These are phyloP conservation scores for Aspergillus quadrilineatus DNA, from an alignment of 2,329 filamentous ascomycete species.

Conservation along the genomic window DNA sequence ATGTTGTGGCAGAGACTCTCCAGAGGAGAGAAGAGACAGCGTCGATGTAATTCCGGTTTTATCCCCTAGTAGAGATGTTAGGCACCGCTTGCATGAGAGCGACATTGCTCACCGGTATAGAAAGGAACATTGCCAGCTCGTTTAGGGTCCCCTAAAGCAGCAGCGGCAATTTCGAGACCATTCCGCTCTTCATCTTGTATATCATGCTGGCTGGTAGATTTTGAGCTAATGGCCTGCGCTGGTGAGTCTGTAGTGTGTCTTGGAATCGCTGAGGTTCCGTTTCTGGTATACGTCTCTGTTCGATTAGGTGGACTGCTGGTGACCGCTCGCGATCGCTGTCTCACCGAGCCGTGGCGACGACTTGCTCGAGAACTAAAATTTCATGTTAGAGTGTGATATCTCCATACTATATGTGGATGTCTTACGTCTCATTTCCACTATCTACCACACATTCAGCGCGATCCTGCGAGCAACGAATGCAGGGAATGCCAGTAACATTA, in stretches of 20 bases:
- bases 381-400: not conserved
- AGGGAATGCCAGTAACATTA: conserved; percentile 28
- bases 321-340: conserved; percentile 16
- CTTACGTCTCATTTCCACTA: not conserved
- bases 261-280: not conserved
- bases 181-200: conserved; percentile 25
- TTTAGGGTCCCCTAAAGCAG: conserved; percentile 21
- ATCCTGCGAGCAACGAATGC: conserved; percentile 32
- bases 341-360: not conserved
- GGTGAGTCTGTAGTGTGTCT: not conserved
- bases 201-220: conserved; percentile 6
- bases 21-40: conserved; percentile 22
- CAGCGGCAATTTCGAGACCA: conserved; percentile 26
- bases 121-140: conserved; percentile 24
- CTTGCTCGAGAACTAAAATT: not conserved
- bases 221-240: not conserved
- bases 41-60: conserved; percentile 23
- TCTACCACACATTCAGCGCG: conserved; percentile 28
- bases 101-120: conserved; percentile 22
- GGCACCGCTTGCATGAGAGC: not conserved
- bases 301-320: not conserved
- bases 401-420: not conserved
- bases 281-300: not conserved
- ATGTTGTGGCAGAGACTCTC: conserved; percentile 21
- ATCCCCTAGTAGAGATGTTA: conserved; percentile 18